Conservation (phyloP, 139 green algal genomes). For the Micromonas pusilla region DNA sequence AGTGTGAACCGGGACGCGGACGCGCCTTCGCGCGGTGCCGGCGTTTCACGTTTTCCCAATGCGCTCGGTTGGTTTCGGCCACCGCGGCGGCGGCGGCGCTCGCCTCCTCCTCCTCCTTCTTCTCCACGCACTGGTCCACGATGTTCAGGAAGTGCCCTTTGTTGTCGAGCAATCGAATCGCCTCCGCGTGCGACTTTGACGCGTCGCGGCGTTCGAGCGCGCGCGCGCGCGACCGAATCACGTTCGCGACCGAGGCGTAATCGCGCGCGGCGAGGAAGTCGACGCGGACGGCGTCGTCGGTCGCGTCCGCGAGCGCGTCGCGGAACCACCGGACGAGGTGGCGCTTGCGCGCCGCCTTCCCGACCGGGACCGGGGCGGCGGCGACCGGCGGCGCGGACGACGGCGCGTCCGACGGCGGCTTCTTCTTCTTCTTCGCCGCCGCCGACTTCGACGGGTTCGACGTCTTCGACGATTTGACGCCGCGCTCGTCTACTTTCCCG, state of each 20-base stretch:
- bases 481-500: no score
- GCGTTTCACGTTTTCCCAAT: neutral
- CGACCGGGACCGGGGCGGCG: neutral
- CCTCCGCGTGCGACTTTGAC: neutral
- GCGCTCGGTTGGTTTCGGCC: no score
- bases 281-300: neutral
- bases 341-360: neutral
- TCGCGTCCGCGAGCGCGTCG: neutral
- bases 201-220: neutral
- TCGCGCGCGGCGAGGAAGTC: neutral
- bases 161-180: constrained; percentile 5
- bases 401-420: no score
- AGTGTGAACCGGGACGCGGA: no score
- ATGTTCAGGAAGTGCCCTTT: constrained; percentile 13
- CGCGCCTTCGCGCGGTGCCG: neutral
- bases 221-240: neutral
- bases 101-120: neutral
- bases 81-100: no score
- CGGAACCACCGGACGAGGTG: neutral
- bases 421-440: neutral
- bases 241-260: neutral
- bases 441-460: neutral
- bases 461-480: no score
- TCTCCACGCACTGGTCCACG: neutral
- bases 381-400: no score